Evolutionary conservation across 2,329 filamentous ascomycete genomes (phyloP), one percentile per base, ranked within the genome.

Genomic region (Gremmenia infestans): DNA sequence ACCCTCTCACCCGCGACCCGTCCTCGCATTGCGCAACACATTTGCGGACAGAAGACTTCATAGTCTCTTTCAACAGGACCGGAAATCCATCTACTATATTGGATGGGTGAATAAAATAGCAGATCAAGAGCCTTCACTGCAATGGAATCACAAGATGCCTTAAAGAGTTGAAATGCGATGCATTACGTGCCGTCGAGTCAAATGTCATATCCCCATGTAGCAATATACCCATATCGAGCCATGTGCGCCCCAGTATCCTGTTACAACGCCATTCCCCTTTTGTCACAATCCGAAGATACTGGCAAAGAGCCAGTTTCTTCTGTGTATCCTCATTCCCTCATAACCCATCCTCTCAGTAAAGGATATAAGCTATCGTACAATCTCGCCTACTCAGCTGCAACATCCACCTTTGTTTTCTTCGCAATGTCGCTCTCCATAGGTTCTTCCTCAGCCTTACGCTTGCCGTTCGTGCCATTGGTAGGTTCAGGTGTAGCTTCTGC

Each of bases 391-490:
- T 49, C 42, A 17, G 23, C 32, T 5, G n/a, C 48, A 37, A 56
- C 56, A 43, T 66, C 59, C 17, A 66, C 60, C 54, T 66, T 67
- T 3, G 62, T 60, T 57, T 70, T 71, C 58, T 72, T 71, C 9
- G 56, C 58, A n/a, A 55, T 56, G 19, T 66, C 66, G n/a, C 43
- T 58, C 15, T 63, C 66, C 35, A 62, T 60, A 12, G 43, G 56
- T 23, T 69, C 69, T 36, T 72, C 73, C 56, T 76, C 73, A 55
- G 76, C 86, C 70, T 85, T 83, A 69, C 83, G 72, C 67, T 83
- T 81, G 53, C 72, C 72, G 53, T 74, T 77, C 4, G 72, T 68
- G 28, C 60, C 61, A 48, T 74, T 75, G 4, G 71, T 59, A 35
- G 65, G 57, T 15, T 66, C 57, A 25, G 70, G 65, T 28, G 66